Percentiles rank a stretch among this genome's conserved stretches.
Conservation (phyloP, 768 basidiomycete genomes). For the Boletus insuetus region DNA sequence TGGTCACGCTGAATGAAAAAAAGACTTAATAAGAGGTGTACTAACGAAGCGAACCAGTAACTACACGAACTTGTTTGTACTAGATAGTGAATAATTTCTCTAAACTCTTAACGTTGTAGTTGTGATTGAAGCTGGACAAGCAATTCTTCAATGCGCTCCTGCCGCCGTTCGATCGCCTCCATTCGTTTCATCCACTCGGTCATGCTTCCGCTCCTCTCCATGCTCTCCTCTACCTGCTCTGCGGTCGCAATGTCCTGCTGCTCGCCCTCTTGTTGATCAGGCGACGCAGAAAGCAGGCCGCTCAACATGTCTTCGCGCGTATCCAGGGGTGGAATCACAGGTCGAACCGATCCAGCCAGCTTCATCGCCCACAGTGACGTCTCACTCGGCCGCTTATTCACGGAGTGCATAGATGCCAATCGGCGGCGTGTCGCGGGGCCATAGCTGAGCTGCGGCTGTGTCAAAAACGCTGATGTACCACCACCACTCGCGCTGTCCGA, state of each 20-base stretch:
- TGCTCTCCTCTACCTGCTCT: constrained; percentile 26
- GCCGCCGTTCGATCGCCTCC: constrained; percentile 41
- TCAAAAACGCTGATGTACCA: constrained; percentile 4
- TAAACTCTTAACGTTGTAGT: constrained; percentile 6
- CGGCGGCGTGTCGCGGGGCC: constrained; percentile 41
- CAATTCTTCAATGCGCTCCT: constrained; percentile 48
- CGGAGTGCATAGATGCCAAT: constrained; percentile 34
- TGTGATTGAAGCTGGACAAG: constrained; percentile 33
- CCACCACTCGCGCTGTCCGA: constrained; percentile 12
- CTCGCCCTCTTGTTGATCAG: constrained; percentile 13
- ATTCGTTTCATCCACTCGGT: constrained; percentile 34
- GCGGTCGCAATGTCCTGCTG: constrained; percentile 19
- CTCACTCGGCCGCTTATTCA: constrained; percentile 14
- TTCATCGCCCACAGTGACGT: constrained; percentile 2
- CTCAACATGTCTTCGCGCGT: constrained; percentile 23
- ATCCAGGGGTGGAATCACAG: constrained; percentile 18
- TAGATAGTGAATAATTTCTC: background rate
- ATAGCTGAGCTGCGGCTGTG: constrained; percentile 30
- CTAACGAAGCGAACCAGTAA: background rate
- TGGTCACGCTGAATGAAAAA: background rate
- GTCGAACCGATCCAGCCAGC: constrained; percentile 6
- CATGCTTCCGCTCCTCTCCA: constrained; percentile 27
- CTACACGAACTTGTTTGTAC: background rate
- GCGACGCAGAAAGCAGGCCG: constrained; percentile 26
- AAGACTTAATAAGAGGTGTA: background rate